Conservation (phyloP, 306 rosid genomes). For the Hippophae rhamnoides region DNA sequence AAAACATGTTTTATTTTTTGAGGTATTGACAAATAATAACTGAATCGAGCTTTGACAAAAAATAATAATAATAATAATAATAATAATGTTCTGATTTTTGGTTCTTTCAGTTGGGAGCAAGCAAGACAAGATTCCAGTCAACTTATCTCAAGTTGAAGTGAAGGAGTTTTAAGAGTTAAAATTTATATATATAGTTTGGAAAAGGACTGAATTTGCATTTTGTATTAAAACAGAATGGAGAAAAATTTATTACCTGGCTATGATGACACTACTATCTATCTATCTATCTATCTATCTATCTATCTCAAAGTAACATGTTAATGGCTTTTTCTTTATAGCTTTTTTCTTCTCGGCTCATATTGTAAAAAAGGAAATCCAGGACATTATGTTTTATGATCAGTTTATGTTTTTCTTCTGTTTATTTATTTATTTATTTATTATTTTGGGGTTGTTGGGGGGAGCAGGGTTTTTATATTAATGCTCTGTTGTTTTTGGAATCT, state of each 20-base stretch:
- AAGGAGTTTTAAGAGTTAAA: slow-evolving; percentile 16
- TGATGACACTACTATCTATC: no score
- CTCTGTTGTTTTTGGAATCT: no score
- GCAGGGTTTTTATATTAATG: no score
- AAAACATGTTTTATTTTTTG: no score
- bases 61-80: no score
- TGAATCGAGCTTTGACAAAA: background rate
- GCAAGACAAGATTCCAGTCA: slow-evolving; percentile 28
- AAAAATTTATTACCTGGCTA: background rate
- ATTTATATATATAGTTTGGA: slow-evolving; percentile 14
- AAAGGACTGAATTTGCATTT: slow-evolving; percentile 5
- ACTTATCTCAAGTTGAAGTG: slow-evolving; percentile 20
- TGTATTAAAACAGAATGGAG: background rate
- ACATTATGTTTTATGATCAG: no score
- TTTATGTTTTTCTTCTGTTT: no score
- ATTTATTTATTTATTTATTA: no score
- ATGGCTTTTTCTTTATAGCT: background rate
- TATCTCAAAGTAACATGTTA: background rate
- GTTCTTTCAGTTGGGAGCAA: slow-evolving; percentile 26
- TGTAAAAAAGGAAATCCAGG: no score
- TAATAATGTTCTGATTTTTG: slow-evolving; percentile 2
- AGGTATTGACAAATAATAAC: background rate
- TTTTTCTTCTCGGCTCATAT: no score
- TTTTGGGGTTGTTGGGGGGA: no score
- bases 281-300: no score